phyloP scores from a whole-genome alignment of 2,329 filamentous ascomycete genomes.

The Aspergillus phoenicis region DNA sequence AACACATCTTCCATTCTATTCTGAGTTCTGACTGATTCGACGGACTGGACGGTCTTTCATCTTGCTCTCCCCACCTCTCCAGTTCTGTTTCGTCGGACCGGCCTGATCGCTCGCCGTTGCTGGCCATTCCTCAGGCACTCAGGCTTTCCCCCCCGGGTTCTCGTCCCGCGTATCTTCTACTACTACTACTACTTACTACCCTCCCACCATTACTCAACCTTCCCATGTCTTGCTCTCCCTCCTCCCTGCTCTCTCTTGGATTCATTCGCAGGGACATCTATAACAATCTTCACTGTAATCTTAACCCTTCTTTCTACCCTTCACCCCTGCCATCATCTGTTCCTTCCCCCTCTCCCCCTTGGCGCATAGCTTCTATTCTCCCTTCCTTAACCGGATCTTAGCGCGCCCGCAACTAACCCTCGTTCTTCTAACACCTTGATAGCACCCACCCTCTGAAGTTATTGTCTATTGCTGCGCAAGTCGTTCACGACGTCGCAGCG shows the following conservation, averaged over 20 bases:
- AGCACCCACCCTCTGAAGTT: constrained; percentile 9
- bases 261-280: not conserved
- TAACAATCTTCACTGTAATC: not conserved
- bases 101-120: constrained; percentile 8
- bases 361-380: not conserved
- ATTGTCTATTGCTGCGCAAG: constrained; percentile 12
- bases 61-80: too few relatives aligned
- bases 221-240: constrained; percentile 9
- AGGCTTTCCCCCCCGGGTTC: constrained; percentile 10
- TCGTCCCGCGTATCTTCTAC: constrained; percentile 14
- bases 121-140: constrained; percentile 18
- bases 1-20: too few relatives aligned
- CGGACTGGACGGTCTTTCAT: not conserved
- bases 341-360: not conserved
- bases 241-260: constrained; percentile 6
- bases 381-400: constrained; percentile 14
- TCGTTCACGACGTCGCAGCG: constrained; percentile 21
- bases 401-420: constrained; percentile 24
- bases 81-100: not conserved
- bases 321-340: not conserved
- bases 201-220: constrained; percentile 1
- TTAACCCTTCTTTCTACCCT: constrained; percentile 13
- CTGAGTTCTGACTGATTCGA: not conserved
- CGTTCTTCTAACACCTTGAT: constrained; percentile 12
- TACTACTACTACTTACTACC: not conserved